Evolutionary conservation across 225 moss, liverwort and hornwort genomes (phyloP).

Genomic region (Polytrichum formosum): DNA sequence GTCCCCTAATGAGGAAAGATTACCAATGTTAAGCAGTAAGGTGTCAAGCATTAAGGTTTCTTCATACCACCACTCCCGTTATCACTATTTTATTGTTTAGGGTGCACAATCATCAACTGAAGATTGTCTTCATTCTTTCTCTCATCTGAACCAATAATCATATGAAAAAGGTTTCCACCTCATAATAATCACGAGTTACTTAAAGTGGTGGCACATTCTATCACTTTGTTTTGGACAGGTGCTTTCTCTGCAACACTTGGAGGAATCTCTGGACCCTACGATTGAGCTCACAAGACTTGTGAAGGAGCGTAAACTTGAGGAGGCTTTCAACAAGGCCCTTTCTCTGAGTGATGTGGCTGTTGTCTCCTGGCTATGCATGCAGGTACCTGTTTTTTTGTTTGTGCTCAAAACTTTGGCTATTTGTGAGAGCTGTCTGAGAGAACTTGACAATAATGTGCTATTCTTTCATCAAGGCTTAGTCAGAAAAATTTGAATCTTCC

Average conservation of each 20-base stretch:
- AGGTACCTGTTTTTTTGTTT: slow-evolving; percentile 41
- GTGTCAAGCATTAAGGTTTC: too few species aligned
- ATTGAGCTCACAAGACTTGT: slow-evolving; percentile 90
- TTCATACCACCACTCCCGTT: too few species aligned
- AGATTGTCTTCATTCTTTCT: too few species aligned
- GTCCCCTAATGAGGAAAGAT: too few species aligned
- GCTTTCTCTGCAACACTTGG: slow-evolving; percentile 83
- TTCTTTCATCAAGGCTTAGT: neutral
- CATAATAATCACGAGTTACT: slow-evolving; percentile 8
- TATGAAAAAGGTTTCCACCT: neutral
- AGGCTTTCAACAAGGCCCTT: slow-evolving; percentile 96
- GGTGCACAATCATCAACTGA: too few species aligned
- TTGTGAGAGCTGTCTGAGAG: neutral
- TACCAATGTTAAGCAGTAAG: too few species aligned
- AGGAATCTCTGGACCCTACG: slow-evolving; percentile 92
- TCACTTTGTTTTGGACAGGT: slow-evolving; percentile 34
- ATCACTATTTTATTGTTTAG: too few species aligned
- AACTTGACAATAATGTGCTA: neutral
- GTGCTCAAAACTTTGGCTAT: neutral
- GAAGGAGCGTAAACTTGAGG: slow-evolving; percentile 86
- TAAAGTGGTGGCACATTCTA: too few species aligned
- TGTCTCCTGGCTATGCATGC: slow-evolving; percentile 94
- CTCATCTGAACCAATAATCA: neutral
- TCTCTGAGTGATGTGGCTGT: slow-evolving; percentile 95
- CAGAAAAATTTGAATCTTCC: neutral